phyloP scores from a whole-genome alignment of 2,329 filamentous ascomycete genomes.

The Neonectria sp. region DNA sequence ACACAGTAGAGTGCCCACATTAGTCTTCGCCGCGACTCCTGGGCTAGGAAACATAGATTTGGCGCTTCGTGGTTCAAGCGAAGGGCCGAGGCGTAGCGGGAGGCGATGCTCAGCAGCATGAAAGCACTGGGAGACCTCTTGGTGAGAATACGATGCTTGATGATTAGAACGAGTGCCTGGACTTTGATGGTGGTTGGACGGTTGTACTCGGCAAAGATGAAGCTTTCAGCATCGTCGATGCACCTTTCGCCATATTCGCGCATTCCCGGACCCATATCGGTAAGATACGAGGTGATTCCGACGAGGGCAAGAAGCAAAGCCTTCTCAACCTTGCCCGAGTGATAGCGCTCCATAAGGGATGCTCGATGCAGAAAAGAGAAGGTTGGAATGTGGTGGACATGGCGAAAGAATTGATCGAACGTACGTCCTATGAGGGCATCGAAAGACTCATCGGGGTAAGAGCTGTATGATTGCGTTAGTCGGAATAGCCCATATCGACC shows the following conservation, averaged over 20 bases:
- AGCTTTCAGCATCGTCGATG: constrained; percentile 67
- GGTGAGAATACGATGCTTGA: constrained; percentile 61
- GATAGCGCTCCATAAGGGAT: constrained; percentile 72
- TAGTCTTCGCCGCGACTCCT: constrained; percentile 59
- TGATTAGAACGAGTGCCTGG: constrained; percentile 62
- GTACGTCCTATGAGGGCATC: constrained; percentile 66
- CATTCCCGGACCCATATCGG: constrained; percentile 67
- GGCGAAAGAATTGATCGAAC: constrained; percentile 71
- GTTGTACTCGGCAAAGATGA: constrained; percentile 68
- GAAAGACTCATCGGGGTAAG: constrained; percentile 59
- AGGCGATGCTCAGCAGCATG: constrained; percentile 60
- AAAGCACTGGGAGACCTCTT: constrained; percentile 62
- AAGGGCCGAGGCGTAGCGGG: constrained; percentile 59
- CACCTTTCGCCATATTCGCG: constrained; percentile 68
- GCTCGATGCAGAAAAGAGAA: constrained; percentile 72
- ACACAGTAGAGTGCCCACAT: constrained; percentile 63
- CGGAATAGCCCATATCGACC: neutral
- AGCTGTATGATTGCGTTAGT: constrained; percentile 47
- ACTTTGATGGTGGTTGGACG: constrained; percentile 71
- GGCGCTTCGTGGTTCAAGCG: constrained; percentile 60
- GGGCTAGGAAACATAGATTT: constrained; percentile 57
- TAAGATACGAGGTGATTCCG: constrained; percentile 70
- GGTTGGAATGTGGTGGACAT: constrained; percentile 72
- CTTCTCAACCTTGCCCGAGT: constrained; percentile 69
- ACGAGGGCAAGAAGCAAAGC: constrained; percentile 68